Evolutionary conservation across 1,284 basidiomycete species (phyloP).

Genomic region (Ustilago xerochloae): DNA sequence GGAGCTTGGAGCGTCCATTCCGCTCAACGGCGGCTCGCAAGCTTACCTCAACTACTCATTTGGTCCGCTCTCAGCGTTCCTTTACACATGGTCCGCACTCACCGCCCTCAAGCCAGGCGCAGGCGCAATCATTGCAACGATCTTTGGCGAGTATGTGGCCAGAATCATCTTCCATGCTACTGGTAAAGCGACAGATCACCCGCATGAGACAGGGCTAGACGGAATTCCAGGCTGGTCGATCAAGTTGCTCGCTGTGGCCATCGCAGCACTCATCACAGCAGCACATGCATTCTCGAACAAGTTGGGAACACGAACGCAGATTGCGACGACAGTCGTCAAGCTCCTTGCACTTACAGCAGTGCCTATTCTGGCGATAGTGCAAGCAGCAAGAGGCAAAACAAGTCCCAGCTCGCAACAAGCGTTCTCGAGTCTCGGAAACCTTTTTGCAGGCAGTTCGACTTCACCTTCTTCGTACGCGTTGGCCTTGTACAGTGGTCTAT

Average conservation of each 20-base stretch:
- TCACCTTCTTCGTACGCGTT: slow-evolving; percentile 88
- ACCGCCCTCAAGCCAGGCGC: slow-evolving; percentile 72
- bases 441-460: slow-evolving; percentile 80
- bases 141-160: slow-evolving; percentile 81
- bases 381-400: slow-evolving; percentile 74
- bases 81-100: slow-evolving; percentile 68
- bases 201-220: slow-evolving; percentile 76
- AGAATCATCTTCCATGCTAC: slow-evolving; percentile 71
- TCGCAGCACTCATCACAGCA: slow-evolving; percentile 78
- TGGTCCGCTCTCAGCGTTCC: slow-evolving; percentile 76
- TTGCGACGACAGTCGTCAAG: slow-evolving; percentile 88
- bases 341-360: slow-evolving; percentile 76
- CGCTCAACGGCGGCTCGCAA: slow-evolving; percentile 71
- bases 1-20: slow-evolving; percentile 71
- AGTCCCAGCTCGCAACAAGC: slow-evolving; percentile 43
- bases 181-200: slow-evolving; percentile 72
- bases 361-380: slow-evolving; percentile 78
- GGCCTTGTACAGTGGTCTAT: slow-evolving; percentile 92
- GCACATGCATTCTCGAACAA: slow-evolving; percentile 83
- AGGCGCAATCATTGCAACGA: slow-evolving; percentile 72
- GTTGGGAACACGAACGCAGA: slow-evolving; percentile 82
- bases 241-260: slow-evolving; percentile 83
- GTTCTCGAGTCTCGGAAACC: slow-evolving; percentile 45
- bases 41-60: slow-evolving; percentile 83
- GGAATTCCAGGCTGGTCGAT: slow-evolving; percentile 91